phyloP scores from a whole-genome alignment of 2,329 filamentous ascomycete genomes.

The Microdochium nivale region DNA sequence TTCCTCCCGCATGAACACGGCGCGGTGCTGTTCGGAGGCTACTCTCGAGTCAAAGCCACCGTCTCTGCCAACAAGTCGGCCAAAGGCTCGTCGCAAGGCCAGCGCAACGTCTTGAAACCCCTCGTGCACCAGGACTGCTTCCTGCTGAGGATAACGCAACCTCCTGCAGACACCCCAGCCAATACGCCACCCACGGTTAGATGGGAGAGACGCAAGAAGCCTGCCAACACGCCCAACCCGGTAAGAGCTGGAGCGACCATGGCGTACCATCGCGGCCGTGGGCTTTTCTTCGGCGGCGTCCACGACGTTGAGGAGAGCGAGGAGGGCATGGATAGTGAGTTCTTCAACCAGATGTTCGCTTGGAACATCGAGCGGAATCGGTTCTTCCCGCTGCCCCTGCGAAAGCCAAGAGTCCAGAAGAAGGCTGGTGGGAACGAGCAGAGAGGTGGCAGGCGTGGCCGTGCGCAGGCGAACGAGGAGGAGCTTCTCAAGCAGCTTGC shows the following conservation, averaged over 20 bases:
- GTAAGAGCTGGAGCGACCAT: constrained; percentile 84
- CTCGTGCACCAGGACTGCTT: constrained; percentile 93
- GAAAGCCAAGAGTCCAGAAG: constrained; percentile 62
- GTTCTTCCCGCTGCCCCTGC: constrained; percentile 76
- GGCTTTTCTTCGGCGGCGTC: constrained; percentile 89
- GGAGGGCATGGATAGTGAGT: constrained; percentile 94
- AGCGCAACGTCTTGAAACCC: constrained; percentile 71
- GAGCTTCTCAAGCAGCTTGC: constrained; percentile 82
- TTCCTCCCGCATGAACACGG: constrained; percentile 85
- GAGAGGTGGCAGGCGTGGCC: constrained; percentile 54
- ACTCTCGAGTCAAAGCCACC: constrained; percentile 78
- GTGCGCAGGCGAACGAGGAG: constrained; percentile 84
- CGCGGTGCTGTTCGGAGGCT: constrained; percentile 86
- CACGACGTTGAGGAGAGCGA: constrained; percentile 87
- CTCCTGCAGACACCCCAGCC: constrained; percentile 55
- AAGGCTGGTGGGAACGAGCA: constrained; percentile 52
- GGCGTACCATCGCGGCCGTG: constrained; percentile 87
- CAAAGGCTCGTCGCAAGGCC: constrained; percentile 50
- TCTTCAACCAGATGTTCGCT: constrained; percentile 85
- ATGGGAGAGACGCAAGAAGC: constrained; percentile 91
- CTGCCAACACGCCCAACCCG: constrained; percentile 80
- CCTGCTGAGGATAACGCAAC: constrained; percentile 74
- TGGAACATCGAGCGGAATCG: constrained; percentile 95
- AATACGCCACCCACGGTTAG: constrained; percentile 64
- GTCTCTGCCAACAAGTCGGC: constrained; percentile 52